Conservation (phyloP, 768 basidiomycete species). For the Pleurotus giganteus region DNA sequence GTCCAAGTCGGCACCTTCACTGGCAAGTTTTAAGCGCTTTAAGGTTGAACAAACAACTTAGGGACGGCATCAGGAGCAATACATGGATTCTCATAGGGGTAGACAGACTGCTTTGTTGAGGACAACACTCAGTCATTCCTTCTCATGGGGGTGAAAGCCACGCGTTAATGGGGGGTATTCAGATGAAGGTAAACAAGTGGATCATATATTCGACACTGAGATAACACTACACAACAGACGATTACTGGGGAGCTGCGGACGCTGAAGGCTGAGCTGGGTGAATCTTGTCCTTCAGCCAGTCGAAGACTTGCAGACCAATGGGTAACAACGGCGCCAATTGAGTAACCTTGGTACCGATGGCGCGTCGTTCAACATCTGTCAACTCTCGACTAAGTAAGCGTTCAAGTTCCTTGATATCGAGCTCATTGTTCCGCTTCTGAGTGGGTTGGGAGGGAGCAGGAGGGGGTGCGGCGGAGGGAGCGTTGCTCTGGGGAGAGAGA, state of each 20-base stretch:
- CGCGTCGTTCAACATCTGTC: not conserved
- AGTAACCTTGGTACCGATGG: not conserved
- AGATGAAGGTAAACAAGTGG: too few species aligned
- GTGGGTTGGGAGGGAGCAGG: not conserved
- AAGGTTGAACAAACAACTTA: too few species aligned
- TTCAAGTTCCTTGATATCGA: constrained; percentile 7
- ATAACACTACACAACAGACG: too few species aligned
- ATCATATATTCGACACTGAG: too few species aligned
- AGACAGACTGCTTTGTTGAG: too few species aligned
- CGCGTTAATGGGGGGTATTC: too few species aligned
- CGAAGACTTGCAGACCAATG: not conserved
- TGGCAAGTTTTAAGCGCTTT: too few species aligned
- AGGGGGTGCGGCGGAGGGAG: not conserved
- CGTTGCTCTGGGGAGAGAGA: not conserved
- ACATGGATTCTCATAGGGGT: too few species aligned
- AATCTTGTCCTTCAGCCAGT: not conserved
- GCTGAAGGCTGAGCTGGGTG: not conserved
- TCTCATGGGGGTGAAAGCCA: too few species aligned
- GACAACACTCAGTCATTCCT: too few species aligned
- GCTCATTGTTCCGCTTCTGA: not conserved
- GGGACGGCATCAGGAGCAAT: too few species aligned
- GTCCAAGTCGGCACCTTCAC: too few species aligned
- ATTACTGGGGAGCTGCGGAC: not conserved
- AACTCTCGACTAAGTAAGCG: not conserved
- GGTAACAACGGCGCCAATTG: not conserved